phyloP scores from a whole-genome alignment of 176 grass and related monocot species.

The Pontederia crassipes region DNA sequence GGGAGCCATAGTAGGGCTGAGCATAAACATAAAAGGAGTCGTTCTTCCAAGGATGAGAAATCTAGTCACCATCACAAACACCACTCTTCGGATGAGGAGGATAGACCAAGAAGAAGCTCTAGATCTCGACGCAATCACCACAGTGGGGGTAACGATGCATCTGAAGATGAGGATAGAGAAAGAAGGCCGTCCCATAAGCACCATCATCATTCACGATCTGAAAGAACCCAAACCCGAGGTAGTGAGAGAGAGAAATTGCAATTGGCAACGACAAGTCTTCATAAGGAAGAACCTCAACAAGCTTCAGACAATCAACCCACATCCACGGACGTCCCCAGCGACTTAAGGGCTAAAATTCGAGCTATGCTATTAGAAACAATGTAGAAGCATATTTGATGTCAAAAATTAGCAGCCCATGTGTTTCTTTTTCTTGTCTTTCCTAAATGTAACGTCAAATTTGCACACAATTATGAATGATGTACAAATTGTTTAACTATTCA shows the following conservation, averaged over 20 bases:
- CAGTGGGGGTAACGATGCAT: conserved; percentile 8
- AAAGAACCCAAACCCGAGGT: conserved; percentile 24
- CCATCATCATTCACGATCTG: conserved; percentile 27
- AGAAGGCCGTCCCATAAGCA: conserved; percentile 27
- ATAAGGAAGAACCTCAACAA: conserved; percentile 8
- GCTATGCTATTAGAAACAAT: conserved; percentile 65
- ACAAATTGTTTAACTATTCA: too few relatives aligned
- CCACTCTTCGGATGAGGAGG: conserved; percentile 49
- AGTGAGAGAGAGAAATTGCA: conserved; percentile 15
- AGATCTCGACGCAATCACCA: conserved; percentile 28
- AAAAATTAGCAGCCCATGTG: background rate
- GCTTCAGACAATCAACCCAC: conserved; percentile 14
- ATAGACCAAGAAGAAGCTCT: conserved; percentile 21
- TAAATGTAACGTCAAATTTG: too few relatives aligned
- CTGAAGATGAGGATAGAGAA: conserved; percentile 28
- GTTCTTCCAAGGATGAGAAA: conserved; percentile 27
- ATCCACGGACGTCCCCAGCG: conserved; percentile 42
- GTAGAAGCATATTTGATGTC: conserved; percentile 10
- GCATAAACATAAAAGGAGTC: conserved; percentile 30
- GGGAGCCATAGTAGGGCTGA: conserved; percentile 25
- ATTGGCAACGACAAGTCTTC: background rate
- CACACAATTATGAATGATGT: too few relatives aligned
- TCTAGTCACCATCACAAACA: conserved; percentile 23
- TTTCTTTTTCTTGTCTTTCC: background rate
- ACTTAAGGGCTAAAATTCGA: conserved; percentile 72